phyloP scores from a whole-genome alignment of 352 stramenopile genomes.

The Peronospora destructor region DNA sequence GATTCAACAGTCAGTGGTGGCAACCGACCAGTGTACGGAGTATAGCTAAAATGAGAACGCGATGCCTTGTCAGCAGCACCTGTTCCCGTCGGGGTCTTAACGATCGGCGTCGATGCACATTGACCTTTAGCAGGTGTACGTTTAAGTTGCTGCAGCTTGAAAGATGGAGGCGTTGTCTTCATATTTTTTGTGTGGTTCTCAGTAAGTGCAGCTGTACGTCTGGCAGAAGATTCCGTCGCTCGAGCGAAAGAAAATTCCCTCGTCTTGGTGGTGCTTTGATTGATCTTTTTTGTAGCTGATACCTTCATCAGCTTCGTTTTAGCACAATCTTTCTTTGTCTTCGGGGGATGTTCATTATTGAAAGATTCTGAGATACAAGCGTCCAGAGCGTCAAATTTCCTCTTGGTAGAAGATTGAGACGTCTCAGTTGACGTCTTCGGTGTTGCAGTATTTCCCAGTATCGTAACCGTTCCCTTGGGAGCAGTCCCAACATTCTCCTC shows the following conservation, averaged over 20 bases:
- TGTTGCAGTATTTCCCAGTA: background rate
- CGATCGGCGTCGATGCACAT: slow-evolving; percentile 9
- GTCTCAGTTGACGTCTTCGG: slow-evolving; percentile 5
- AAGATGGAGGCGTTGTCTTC: slow-evolving; percentile 10
- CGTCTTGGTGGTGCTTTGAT: slow-evolving; percentile 9
- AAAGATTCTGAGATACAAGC: slow-evolving; percentile 4
- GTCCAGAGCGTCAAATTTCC: slow-evolving; percentile 22
- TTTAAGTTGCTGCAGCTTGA: slow-evolving; percentile 6
- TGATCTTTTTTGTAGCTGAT: slow-evolving; percentile 6
- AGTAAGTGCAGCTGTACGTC: slow-evolving; percentile 16
- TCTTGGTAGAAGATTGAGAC: slow-evolving; percentile 17
- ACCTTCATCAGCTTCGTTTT: slow-evolving; percentile 11
- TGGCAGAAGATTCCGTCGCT: slow-evolving; percentile 26
- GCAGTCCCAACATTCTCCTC: background rate
- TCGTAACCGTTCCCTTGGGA: slow-evolving; percentile 1
- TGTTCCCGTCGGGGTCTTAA: slow-evolving; percentile 7
- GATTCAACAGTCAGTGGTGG: slow-evolving; percentile 54
- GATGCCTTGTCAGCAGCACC: slow-evolving; percentile 8
- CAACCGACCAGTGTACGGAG: slow-evolving; percentile 60
- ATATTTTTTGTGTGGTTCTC: slow-evolving; percentile 13
- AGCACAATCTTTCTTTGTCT: slow-evolving; percentile 21
- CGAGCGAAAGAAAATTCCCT: slow-evolving; percentile 30
- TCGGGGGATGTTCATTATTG: slow-evolving; percentile 14
- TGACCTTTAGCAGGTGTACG: slow-evolving; percentile 10
- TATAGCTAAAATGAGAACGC: slow-evolving; percentile 37